Evolutionary conservation across 2,329 filamentous ascomycete genomes (phyloP).

Genomic region (Colletotrichum endophyticum): DNA sequence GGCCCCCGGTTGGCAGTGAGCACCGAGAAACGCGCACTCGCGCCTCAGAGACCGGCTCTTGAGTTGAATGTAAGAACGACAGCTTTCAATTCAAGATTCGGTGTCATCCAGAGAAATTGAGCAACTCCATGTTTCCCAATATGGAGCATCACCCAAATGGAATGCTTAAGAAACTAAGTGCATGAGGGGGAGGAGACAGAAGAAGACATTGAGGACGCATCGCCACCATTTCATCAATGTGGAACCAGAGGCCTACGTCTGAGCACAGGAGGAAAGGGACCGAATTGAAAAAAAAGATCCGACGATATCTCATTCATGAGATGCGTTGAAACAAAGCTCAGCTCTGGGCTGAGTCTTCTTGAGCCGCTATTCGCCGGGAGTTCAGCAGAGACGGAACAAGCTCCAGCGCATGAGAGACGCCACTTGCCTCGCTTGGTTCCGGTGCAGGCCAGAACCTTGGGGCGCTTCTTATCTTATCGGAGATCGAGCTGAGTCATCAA

Average conservation of each 20-base stretch:
- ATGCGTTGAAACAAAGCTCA: conserved; percentile 15
- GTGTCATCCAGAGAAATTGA: background rate
- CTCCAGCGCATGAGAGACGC: conserved; percentile 1
- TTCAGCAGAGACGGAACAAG: conserved; percentile 12
- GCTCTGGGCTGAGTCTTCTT: background rate
- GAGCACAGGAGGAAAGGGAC: background rate
- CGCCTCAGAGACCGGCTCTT: background rate
- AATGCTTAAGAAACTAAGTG: background rate
- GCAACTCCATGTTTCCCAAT: background rate
- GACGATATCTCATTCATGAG: background rate
- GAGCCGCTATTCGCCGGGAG: background rate
- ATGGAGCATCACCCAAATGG: background rate
- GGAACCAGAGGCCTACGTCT: background rate
- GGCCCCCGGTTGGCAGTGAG: background rate
- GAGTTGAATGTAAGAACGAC: background rate
- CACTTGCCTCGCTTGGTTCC: background rate
- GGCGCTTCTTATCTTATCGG: background rate
- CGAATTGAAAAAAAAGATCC: background rate
- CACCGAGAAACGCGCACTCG: background rate
- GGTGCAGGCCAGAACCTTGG: background rate
- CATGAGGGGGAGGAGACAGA: background rate
- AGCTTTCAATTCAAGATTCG: background rate
- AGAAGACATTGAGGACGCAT: background rate
- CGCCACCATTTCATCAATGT: background rate
- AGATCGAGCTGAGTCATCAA: background rate